Evolutionary conservation across 495 filamentous ascomycete species (phyloP).

Genomic region (Usnea hakonensis): DNA sequence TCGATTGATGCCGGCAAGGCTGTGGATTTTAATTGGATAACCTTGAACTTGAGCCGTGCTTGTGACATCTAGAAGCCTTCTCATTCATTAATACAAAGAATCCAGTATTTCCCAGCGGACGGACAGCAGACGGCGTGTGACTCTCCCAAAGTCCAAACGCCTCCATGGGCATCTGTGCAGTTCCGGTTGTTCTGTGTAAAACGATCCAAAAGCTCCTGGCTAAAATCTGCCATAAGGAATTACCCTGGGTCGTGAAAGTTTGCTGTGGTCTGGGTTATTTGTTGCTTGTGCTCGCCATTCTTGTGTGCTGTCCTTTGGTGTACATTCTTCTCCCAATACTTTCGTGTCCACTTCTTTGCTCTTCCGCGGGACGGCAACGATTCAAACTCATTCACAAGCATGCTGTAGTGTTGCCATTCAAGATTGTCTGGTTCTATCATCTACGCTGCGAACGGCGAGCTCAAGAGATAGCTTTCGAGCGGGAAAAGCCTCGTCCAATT

Average conservation of each 20-base stretch:
- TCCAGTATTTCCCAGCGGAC: too few species aligned
- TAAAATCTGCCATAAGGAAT: not conserved
- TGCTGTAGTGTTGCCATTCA: slow-evolving; percentile 1
- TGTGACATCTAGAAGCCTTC: too few species aligned
- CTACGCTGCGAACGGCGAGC: slow-evolving; percentile 7
- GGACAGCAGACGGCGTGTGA: not conserved
- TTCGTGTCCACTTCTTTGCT: not conserved
- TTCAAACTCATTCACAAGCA: not conserved
- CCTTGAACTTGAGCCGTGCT: not conserved
- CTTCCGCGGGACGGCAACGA: not conserved
- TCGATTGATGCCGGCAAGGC: not conserved
- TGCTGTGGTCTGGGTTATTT: slow-evolving; percentile 3
- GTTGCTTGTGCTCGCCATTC: not conserved
- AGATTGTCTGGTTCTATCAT: slow-evolving; percentile 3
- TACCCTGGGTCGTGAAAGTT: not conserved
- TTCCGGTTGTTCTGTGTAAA: not conserved
- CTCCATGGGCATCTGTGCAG: not conserved
- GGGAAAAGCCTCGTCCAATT: slow-evolving; percentile 17
- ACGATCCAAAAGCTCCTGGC: not conserved
- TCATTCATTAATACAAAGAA: not conserved
- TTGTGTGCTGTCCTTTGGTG: not conserved
- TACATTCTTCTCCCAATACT: not conserved
- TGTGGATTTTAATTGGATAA: not conserved
- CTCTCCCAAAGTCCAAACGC: not conserved
- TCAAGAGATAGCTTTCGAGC: slow-evolving; percentile 17